These are phyloP conservation scores for Fusarium paranaense DNA, from an alignment of 2,329 filamentous ascomycete species.

Conservation along the genomic window DNA sequence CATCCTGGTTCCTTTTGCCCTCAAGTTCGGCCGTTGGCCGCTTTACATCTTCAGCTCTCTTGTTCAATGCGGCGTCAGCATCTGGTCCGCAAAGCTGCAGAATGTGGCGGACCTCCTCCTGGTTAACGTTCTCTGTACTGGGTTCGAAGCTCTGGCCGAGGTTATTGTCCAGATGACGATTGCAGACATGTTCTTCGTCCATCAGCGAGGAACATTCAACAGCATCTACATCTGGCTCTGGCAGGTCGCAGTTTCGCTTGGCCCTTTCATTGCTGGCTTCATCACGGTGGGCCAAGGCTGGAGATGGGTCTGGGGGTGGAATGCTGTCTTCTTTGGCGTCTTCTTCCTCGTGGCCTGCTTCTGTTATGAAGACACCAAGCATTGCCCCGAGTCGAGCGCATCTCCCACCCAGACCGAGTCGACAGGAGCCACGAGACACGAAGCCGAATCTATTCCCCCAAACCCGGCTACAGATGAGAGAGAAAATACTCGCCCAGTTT, in stretches of 20 bases:
- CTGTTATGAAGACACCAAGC: slow-evolving; percentile 49
- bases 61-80: slow-evolving; percentile 49
- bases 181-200: slow-evolving; percentile 48
- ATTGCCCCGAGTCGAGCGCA: no score
- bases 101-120: slow-evolving; percentile 56
- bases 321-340: slow-evolving; percentile 29
- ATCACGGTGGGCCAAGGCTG: slow-evolving; percentile 40
- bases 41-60: slow-evolving; percentile 50
- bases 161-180: slow-evolving; percentile 54
- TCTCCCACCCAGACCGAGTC: not conserved
- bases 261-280: slow-evolving; percentile 46
- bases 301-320: slow-evolving; percentile 55
- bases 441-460: no score
- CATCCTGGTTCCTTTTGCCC: slow-evolving; percentile 37
- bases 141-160: slow-evolving; percentile 54
- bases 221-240: slow-evolving; percentile 38
- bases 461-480: no score
- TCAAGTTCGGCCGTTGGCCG: slow-evolving; percentile 39
- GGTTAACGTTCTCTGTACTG: slow-evolving; percentile 51
- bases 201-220: slow-evolving; percentile 58
- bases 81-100: slow-evolving; percentile 57
- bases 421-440: not conserved
- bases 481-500: no score
- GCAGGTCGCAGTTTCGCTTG: slow-evolving; percentile 44
- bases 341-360: slow-evolving; percentile 27